A percentile compares a stretch with the other conserved stretches of the same genome.
Conservation (phyloP, 2,329 filamentous ascomycete genomes). For the Tolypocladium amazonense region DNA sequence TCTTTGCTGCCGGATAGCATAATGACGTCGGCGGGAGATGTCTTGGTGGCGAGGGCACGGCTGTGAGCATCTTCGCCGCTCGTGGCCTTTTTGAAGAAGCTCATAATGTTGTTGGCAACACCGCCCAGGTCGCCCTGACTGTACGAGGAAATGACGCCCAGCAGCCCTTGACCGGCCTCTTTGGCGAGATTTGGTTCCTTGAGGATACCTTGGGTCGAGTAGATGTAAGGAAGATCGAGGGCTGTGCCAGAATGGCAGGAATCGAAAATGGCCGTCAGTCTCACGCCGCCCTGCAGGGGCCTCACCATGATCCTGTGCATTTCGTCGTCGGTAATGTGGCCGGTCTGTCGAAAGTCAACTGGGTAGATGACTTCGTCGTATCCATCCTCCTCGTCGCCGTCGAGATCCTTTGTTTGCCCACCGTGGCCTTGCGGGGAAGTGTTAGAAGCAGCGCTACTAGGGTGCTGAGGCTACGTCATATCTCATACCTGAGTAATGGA, state of each 20-base stretch:
- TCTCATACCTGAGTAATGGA: conserved; percentile 80
- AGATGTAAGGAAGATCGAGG: conserved; percentile 57
- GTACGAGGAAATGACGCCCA: conserved; percentile 49
- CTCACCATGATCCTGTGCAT: conserved; percentile 66
- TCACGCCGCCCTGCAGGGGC: conserved; percentile 43
- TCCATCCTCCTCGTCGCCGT: conserved; percentile 72
- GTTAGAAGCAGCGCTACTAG: background rate
- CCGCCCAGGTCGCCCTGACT: conserved; percentile 66
- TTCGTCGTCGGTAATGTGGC: conserved; percentile 75
- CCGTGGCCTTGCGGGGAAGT: conserved; percentile 48
- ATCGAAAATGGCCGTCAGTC: conserved; percentile 53
- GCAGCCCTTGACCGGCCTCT: conserved; percentile 54
- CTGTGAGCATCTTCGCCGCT: conserved; percentile 72
- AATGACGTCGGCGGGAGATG: conserved; percentile 86
- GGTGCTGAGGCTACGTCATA: background rate
- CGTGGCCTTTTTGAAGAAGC: conserved; percentile 82
- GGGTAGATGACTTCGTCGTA: conserved; percentile 80
- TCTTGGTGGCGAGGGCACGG: conserved; percentile 77
- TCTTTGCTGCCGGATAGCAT: conserved; percentile 99
- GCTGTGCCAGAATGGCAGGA: conserved; percentile 59
- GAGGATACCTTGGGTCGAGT: conserved; percentile 57
- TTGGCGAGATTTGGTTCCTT: conserved; percentile 60
- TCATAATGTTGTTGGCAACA: conserved; percentile 70
- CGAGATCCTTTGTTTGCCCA: conserved; percentile 69
- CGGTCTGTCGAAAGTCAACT: conserved; percentile 68